Percentiles rank a stretch among this genome's conserved stretches.
phyloP scores from a whole-genome alignment of 2,329 filamentous ascomycete genomes.

The Claviceps sp. region DNA sequence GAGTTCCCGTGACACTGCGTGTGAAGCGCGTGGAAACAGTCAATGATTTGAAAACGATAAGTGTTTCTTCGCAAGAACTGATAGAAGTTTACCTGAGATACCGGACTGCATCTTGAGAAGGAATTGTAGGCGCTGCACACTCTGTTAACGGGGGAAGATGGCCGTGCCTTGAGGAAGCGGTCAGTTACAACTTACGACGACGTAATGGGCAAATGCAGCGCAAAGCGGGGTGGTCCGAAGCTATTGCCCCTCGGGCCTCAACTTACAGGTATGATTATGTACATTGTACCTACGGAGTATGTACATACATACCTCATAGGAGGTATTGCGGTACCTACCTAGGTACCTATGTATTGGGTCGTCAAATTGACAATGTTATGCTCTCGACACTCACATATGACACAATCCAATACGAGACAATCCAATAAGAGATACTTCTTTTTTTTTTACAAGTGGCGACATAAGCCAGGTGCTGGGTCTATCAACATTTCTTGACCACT shows the following conservation, averaged over 20 bases:
- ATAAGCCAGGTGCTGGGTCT: slow-evolving; percentile 4
- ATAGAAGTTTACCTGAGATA: slow-evolving; percentile 47
- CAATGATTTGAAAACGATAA: not conserved
- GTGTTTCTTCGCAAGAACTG: not conserved
- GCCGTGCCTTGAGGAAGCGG: not conserved
- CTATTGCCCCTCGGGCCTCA: too few species aligned
- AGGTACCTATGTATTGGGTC: too few species aligned
- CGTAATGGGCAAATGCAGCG: too few species aligned
- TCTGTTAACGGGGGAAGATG: not conserved
- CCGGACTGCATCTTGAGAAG: slow-evolving; percentile 56
- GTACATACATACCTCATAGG: too few species aligned
- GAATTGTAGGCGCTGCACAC: not conserved
- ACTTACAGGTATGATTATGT: too few species aligned
- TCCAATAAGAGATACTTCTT: not conserved
- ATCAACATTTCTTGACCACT: slow-evolving; percentile 1
- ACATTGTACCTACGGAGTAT: too few species aligned
- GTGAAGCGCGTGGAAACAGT: not conserved
- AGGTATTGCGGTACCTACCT: too few species aligned
- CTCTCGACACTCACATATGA: not conserved
- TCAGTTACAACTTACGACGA: too few species aligned
- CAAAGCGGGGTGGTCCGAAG: too few species aligned
- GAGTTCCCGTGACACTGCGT: slow-evolving; percentile 62
- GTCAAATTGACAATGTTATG: too few species aligned
- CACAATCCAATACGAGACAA: not conserved
- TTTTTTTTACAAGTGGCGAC: slow-evolving; percentile 1